Base-by-base conservation (phyloP, 2,329 filamentous ascomycete species). In the Aspergillus alliaceus region DNA sequence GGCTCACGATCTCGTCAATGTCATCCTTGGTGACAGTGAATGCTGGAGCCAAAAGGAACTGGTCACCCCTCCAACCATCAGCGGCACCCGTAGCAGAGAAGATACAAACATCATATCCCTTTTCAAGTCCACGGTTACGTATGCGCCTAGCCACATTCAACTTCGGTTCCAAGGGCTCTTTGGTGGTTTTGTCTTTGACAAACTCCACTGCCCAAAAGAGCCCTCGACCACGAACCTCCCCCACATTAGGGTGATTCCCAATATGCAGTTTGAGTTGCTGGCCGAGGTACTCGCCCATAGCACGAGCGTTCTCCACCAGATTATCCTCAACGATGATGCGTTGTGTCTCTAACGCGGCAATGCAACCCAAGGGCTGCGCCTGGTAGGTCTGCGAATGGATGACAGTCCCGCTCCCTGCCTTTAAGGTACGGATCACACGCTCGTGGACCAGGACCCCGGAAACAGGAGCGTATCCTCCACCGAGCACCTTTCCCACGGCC, bases 331-430 rank as follows among this genome's bases (percentile, higher is more conserved):
- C 67, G 15, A 89, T 77, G 29, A 87, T 83, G 14, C 71, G 85
- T 32, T 84, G 82, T 0, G 88, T 73, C 0, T 82, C 86, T 0
- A 84, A 82, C 0, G 84, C 83, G 3, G 77, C 80, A n/a, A 78
- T 77, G 62, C 82, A 84, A 5, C 75, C 77, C 8, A 83, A 62
- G 0, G 83, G 78, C 57, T 82, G 79, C 79, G 54, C 85, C 83
- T 66, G 88, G 84, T 44, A 85, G 77, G 85, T 61, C 71, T 85
- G 82, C 0, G 82, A 82, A 62, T 85, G 82, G 18, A 72, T 72
- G 66, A 85, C 20, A 75, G 74, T 24, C 78, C 77, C 9, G 70
- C 65, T 20, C 72, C 64, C 39, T 12, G 15, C 20, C 22, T 22
- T 42, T 29, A 84, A 64, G 1, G 70, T 75, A 25, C 80, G 69